These are phyloP conservation scores for Dryas octopetala DNA, from an alignment of 306 rosid genomes.

Conservation along the genomic window DNA sequence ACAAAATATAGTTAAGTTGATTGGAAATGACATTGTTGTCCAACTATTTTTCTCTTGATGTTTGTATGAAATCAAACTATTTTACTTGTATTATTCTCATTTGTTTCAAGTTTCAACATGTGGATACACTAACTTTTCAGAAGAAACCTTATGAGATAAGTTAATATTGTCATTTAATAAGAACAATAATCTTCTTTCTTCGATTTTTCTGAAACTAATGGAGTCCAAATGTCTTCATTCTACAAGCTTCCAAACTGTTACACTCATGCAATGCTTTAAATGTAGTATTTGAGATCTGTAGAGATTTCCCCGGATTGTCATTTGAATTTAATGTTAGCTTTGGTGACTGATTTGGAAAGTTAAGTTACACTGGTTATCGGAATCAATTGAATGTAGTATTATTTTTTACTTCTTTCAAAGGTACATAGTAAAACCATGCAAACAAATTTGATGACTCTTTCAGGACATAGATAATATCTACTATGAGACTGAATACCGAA, in stretches of 20 bases:
- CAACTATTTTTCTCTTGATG: background rate
- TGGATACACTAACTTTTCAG: background rate
- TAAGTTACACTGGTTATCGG: background rate
- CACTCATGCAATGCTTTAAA: background rate
- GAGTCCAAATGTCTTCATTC: background rate
- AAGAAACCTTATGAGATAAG: background rate
- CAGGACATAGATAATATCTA: constrained; percentile 89
- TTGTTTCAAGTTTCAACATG: background rate
- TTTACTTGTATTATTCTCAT: background rate
- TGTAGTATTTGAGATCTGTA: background rate
- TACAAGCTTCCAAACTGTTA: background rate
- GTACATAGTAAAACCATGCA: background rate
- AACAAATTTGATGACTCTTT: constrained; percentile 22
- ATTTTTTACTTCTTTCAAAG: background rate
- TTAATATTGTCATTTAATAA: background rate
- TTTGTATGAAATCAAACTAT: background rate
- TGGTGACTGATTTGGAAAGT: background rate
- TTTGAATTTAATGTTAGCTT: background rate
- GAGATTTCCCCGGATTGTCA: background rate
- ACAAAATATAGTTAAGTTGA: background rate
- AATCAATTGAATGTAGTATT: constrained; percentile 7
- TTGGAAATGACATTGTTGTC: background rate
- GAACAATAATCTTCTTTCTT: background rate
- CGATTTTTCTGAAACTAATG: background rate
- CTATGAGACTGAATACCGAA: constrained; percentile 88